A percentile compares a stretch with the other conserved stretches of the same genome.
Evolutionary conservation across 768 basidiomycete genomes (phyloP).

Genomic region (Leccinellum albellum): DNA sequence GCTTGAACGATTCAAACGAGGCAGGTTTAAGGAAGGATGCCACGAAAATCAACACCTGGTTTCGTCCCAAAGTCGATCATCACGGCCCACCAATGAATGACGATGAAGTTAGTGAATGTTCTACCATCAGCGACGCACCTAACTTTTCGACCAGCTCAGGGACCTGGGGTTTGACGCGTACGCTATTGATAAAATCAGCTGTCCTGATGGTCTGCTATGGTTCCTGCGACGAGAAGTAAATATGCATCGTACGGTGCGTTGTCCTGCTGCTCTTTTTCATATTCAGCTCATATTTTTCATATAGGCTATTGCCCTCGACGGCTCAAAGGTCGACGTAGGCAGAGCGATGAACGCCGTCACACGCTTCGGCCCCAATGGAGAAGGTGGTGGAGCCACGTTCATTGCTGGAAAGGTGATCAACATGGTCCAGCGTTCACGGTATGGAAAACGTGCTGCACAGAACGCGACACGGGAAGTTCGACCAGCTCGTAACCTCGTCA

Average conservation of each 20-base stretch:
- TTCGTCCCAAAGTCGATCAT: constrained; percentile 41
- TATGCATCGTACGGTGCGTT: constrained; percentile 70
- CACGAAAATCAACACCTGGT: constrained; percentile 64
- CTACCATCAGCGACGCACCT: neutral
- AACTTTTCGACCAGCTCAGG: constrained; percentile 45
- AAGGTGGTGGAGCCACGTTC: constrained; percentile 55
- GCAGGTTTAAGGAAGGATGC: constrained; percentile 47
- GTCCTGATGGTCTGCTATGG: constrained; percentile 68
- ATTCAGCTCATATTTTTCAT: neutral
- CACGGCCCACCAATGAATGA: constrained; percentile 50
- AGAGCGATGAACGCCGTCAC: constrained; percentile 60
- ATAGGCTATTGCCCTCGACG: constrained; percentile 61
- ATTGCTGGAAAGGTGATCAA: constrained; percentile 59
- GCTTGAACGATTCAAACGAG: constrained; percentile 60
- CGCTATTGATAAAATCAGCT: constrained; percentile 76
- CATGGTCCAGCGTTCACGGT: constrained; percentile 60
- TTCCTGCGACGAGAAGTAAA: constrained; percentile 62
- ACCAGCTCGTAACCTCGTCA: constrained; percentile 52
- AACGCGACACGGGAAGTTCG: constrained; percentile 59
- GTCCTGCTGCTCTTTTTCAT: neutral
- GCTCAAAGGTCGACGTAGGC: constrained; percentile 46
- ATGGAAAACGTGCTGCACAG: constrained; percentile 60
- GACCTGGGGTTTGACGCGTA: constrained; percentile 73
- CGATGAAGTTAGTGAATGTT: constrained; percentile 50
- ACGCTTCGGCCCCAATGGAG: constrained; percentile 37